Percentiles rank a stretch among this genome's conserved stretches.
Conservation (phyloP, 2,329 filamentous ascomycete species). For the Exophiala aquamarina region DNA sequence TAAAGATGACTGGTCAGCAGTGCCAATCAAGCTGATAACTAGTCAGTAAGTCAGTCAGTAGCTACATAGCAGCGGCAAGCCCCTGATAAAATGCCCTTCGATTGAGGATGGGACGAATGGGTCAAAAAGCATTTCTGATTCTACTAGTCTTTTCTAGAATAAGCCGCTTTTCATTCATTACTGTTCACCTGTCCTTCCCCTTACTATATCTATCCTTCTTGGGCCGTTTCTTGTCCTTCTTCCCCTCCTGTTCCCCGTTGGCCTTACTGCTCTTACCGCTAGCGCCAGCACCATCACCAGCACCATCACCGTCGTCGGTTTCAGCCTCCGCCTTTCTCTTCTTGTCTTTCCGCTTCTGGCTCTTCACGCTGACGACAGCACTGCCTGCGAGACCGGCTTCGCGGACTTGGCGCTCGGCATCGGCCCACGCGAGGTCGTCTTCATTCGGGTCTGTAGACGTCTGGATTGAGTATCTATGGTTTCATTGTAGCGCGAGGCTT, state of each 20-base stretch:
- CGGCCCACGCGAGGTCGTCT: slow-evolving; percentile 53
- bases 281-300: slow-evolving; percentile 30
- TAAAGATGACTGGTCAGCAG: too few species aligned
- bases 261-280: too few species aligned
- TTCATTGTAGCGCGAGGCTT: slow-evolving; percentile 34
- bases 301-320: slow-evolving; percentile 47
- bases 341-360: slow-evolving; percentile 54
- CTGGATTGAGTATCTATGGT: slow-evolving; percentile 42
- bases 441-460: slow-evolving; percentile 44
- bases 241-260: slow-evolving; percentile 38
- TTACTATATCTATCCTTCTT: slow-evolving; percentile 30
- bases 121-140: too few species aligned
- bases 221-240: slow-evolving; percentile 16
- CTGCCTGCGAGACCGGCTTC: slow-evolving; percentile 49
- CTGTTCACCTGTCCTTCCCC: background rate
- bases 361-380: slow-evolving; percentile 77
- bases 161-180: too few species aligned
- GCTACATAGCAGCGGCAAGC: too few species aligned
- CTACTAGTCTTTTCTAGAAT: too few species aligned
- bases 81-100: too few species aligned
- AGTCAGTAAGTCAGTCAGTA: too few species aligned
- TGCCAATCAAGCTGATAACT: too few species aligned
- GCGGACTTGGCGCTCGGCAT: slow-evolving; percentile 72
- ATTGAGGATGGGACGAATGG: too few species aligned
- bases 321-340: slow-evolving; percentile 71